Percentiles rank a stretch among this genome's conserved stretches.
Conservation (phyloP, 257 asterid species). For the Handroanthus guayacan region DNA sequence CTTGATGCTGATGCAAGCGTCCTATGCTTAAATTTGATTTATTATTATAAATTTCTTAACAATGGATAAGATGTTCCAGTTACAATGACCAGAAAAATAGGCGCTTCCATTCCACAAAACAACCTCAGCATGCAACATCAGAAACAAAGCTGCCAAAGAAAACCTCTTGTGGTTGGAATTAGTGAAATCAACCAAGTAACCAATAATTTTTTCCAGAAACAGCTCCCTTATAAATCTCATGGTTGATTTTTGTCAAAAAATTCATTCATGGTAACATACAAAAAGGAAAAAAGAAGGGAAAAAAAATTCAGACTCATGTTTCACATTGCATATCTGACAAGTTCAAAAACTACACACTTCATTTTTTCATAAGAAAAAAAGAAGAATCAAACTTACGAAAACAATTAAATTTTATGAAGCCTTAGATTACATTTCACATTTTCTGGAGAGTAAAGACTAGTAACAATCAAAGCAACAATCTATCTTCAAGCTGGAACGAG, state of each 20-base stretch:
- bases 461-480: neutral
- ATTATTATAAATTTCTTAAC: conserved; percentile 10
- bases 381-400: neutral
- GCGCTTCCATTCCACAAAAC: neutral
- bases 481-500: conserved; percentile 9
- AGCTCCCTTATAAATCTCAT: neutral
- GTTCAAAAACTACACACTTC: neutral
- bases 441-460: conserved; percentile 1
- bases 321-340: neutral
- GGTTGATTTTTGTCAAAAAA: neutral
- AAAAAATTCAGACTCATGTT: neutral
- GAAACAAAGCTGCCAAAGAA: neutral
- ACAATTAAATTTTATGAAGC: neutral
- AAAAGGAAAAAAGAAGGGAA: neutral
- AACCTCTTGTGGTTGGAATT: neutral
- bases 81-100: conserved; percentile 15
- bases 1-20: conserved; percentile 8
- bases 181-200: conserved; percentile 1
- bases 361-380: conserved; percentile 16
- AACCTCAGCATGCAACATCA: neutral
- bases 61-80: conserved; percentile 10
- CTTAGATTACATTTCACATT: conserved; percentile 1
- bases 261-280: conserved; percentile 5
- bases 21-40: neutral
- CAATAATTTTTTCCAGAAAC: neutral